phyloP scores from a whole-genome alignment of 495 filamentous ascomycete species.

The Neurospora sp. region DNA sequence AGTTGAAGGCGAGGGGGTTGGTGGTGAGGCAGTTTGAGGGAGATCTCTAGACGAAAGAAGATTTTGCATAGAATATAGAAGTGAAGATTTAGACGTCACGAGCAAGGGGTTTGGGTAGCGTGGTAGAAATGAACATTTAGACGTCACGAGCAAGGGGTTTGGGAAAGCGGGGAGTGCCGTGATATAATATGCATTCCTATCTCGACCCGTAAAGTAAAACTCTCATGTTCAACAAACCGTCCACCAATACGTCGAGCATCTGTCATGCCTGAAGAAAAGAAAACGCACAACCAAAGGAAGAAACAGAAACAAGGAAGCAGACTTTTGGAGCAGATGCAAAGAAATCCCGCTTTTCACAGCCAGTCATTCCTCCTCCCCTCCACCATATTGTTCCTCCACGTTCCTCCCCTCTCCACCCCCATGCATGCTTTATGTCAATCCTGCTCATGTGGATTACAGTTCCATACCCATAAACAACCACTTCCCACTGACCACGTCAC shows the following conservation, averaged over 20 bases:
- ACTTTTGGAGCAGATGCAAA: neutral
- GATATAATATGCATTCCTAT: neutral
- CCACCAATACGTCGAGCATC: constrained; percentile 1
- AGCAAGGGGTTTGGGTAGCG: neutral
- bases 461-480: constrained; percentile 89
- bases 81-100: neutral
- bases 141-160: neutral
- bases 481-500: constrained; percentile 50
- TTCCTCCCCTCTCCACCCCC: neutral
- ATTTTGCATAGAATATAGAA: neutral
- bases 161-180: neutral
- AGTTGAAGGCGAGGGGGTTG: constrained; percentile 58
- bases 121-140: neutral
- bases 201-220: neutral
- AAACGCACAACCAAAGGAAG: neutral
- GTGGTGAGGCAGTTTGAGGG: constrained; percentile 66
- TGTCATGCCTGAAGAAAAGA: neutral
- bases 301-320: neutral
- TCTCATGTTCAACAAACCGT: constrained; percentile 12
- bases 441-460: constrained; percentile 33
- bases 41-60: constrained; percentile 21
- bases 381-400: too few species aligned
- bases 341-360: neutral
- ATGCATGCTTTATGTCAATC: neutral
- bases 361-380: too few species aligned